Evolutionary conservation across 305 asterid species (phyloP).

Genomic region (Fraxinus dipetala): DNA sequence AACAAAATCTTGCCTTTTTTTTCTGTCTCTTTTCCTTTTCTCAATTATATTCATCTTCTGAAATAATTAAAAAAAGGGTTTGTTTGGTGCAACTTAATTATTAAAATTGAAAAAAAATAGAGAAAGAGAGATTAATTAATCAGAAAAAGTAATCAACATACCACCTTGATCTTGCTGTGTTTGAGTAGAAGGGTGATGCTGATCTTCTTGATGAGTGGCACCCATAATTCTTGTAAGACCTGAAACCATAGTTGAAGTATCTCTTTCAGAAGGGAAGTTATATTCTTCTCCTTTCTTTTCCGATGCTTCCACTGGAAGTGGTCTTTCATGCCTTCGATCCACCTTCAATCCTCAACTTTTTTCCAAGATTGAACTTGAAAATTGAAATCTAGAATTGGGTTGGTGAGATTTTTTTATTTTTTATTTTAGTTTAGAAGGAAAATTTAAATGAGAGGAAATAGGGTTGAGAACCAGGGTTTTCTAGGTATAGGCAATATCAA

Average conservation of each 20-base stretch:
- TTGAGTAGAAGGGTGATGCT: constrained; percentile 25
- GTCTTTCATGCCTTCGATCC: constrained; percentile 56
- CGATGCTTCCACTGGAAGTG: constrained; percentile 54
- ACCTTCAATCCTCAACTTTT: constrained; percentile 26
- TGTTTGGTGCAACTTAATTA: background rate
- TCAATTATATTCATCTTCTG: background rate
- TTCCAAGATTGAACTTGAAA: background rate
- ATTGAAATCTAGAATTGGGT: constrained; percentile 18
- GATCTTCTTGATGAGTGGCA: constrained; percentile 15
- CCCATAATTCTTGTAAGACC: constrained; percentile 30
- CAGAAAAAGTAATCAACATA: background rate
- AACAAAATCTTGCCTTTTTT: background rate
- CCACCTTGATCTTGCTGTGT: constrained; percentile 13
- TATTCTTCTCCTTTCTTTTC: constrained; percentile 26
- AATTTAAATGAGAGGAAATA: constrained; percentile 15
- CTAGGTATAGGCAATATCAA: constrained; percentile 22
- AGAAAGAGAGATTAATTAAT: background rate
- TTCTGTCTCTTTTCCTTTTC: constrained; percentile 1
- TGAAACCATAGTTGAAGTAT: constrained; percentile 24
- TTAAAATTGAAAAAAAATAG: background rate
- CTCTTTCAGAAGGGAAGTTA: background rate
- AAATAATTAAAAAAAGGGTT: background rate
- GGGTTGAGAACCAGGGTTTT: constrained; percentile 38
- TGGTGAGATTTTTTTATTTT: constrained; percentile 19
- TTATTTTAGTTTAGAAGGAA: background rate